These are phyloP conservation scores for Exophiala spinifera DNA, from an alignment of 2,329 filamentous ascomycete species.

Conservation along the genomic window DNA sequence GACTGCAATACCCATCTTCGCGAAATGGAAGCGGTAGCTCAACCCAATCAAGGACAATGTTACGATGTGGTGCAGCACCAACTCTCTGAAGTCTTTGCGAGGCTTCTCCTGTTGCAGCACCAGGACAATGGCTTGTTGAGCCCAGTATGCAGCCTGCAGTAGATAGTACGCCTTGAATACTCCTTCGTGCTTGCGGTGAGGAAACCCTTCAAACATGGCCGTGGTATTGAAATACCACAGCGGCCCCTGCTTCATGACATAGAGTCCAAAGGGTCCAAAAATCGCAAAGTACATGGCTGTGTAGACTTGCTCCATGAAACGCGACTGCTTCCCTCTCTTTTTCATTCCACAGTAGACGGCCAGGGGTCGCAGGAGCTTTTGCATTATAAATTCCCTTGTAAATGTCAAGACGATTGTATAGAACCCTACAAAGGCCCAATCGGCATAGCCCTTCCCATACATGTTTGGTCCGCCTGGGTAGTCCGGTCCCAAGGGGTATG, in stretches of 20 bases:
- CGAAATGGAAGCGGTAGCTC: slow-evolving; percentile 89
- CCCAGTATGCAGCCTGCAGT: slow-evolving; percentile 85
- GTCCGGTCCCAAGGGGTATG: slow-evolving; percentile 65
- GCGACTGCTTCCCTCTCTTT: slow-evolving; percentile 68
- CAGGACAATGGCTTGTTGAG: slow-evolving; percentile 80
- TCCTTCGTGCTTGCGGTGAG: slow-evolving; percentile 71
- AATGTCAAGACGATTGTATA: slow-evolving; percentile 82
- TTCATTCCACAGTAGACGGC: slow-evolving; percentile 64
- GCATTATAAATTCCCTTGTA: slow-evolving; percentile 88
- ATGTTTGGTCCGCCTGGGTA: slow-evolving; percentile 50
- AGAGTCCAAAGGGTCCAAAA: slow-evolving; percentile 74
- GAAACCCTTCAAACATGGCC: slow-evolving; percentile 80
- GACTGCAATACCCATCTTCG: slow-evolving; percentile 81
- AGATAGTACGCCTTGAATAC: slow-evolving; percentile 88
- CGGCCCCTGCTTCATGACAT: slow-evolving; percentile 67
- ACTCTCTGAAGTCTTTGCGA: slow-evolving; percentile 84
- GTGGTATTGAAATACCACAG: slow-evolving; percentile 87
- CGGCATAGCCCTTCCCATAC: slow-evolving; percentile 77
- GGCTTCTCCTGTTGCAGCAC: slow-evolving; percentile 81
- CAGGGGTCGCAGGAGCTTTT: slow-evolving; percentile 71
- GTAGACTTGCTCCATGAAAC: slow-evolving; percentile 91
- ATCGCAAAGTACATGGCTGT: slow-evolving; percentile 80
- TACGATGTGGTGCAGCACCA: slow-evolving; percentile 81
- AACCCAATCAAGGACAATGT: slow-evolving; percentile 73
- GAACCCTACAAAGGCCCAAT: slow-evolving; percentile 77